Conservation (phyloP, 2,329 filamentous ascomycete species). For the Harringtonia aguacate region DNA sequence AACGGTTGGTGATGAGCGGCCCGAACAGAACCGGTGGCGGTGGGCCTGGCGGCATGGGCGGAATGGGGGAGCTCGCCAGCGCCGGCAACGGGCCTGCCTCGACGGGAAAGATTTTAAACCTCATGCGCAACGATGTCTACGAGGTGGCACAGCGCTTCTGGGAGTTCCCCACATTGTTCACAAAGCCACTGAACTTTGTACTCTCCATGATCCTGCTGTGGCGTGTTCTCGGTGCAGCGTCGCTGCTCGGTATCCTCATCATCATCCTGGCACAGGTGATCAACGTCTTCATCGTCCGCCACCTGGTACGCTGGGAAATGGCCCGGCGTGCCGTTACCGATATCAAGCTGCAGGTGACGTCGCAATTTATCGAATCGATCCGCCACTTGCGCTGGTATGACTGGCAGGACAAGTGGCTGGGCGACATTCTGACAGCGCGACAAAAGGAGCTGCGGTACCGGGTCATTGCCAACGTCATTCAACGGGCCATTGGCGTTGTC, state of each 20-base stretch:
- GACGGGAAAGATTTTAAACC: conserved; percentile 82
- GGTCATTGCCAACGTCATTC: conserved; percentile 53
- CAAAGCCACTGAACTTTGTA: conserved; percentile 65
- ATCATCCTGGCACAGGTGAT: conserved; percentile 57
- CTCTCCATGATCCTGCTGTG: conserved; percentile 66
- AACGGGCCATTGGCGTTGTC: conserved; percentile 52
- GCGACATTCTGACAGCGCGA: conserved; percentile 56
- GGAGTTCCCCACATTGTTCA: conserved; percentile 70
- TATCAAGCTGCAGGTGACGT: conserved; percentile 65
- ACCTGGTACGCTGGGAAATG: conserved; percentile 58
- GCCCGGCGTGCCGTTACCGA: conserved; percentile 66
- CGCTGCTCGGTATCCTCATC: conserved; percentile 61
- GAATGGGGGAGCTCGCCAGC: conserved; percentile 2
- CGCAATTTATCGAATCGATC: conserved; percentile 80
- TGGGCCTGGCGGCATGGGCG: conserved; percentile 3
- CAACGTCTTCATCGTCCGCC: conserved; percentile 57
- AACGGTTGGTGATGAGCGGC: background rate
- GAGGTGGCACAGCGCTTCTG: conserved; percentile 77
- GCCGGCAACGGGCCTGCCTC: conserved; percentile 48
- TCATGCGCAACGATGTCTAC: conserved; percentile 75
- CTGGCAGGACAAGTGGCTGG: conserved; percentile 69
- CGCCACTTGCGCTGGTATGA: conserved; percentile 73
- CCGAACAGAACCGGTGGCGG: conserved; percentile 1
- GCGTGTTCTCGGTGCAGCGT: conserved; percentile 70
- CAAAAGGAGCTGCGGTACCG: conserved; percentile 56